phyloP scores from a whole-genome alignment of 805 yeast species.

The Barnettozyma siamensis region DNA sequence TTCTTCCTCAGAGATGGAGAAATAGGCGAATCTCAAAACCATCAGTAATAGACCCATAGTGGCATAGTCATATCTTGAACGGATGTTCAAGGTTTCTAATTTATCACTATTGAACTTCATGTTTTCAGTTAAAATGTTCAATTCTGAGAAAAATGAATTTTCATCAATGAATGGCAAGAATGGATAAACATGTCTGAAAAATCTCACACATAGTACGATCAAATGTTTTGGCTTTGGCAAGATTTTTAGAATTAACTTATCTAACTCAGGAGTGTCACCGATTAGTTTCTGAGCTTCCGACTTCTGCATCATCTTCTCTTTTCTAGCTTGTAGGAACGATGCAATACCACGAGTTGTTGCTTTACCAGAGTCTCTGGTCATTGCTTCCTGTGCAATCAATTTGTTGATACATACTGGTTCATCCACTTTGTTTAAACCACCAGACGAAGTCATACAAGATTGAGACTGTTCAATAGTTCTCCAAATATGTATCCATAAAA shows the following conservation, averaged over 20 bases:
- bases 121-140: slow-evolving; percentile 12
- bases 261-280: slow-evolving; percentile 1
- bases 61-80: slow-evolving; percentile 20
- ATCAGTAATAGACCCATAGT: slow-evolving; percentile 19
- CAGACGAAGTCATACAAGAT: neutral
- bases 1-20: slow-evolving; percentile 17
- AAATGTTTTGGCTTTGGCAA: slow-evolving; percentile 17
- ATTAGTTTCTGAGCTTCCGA: slow-evolving; percentile 1
- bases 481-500: slow-evolving; percentile 30
- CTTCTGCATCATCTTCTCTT: slow-evolving; percentile 9
- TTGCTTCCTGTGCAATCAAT: neutral
- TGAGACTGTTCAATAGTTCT: slow-evolving; percentile 9
- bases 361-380: slow-evolving; percentile 2
- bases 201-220: slow-evolving; percentile 17
- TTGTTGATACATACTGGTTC: neutral
- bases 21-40: slow-evolving; percentile 18
- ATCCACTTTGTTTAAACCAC: neutral
- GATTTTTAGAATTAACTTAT: slow-evolving; percentile 10
- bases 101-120: slow-evolving; percentile 2
- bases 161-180: slow-evolving; percentile 23
- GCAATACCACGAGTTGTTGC: slow-evolving; percentile 7
- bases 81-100: slow-evolving; percentile 6
- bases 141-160: slow-evolving; percentile 15
- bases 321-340: slow-evolving; percentile 11
- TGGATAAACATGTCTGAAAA: slow-evolving; percentile 23